phyloP scores from a whole-genome alignment of 2,329 filamentous ascomycete species.

The Epichloe sp. region DNA sequence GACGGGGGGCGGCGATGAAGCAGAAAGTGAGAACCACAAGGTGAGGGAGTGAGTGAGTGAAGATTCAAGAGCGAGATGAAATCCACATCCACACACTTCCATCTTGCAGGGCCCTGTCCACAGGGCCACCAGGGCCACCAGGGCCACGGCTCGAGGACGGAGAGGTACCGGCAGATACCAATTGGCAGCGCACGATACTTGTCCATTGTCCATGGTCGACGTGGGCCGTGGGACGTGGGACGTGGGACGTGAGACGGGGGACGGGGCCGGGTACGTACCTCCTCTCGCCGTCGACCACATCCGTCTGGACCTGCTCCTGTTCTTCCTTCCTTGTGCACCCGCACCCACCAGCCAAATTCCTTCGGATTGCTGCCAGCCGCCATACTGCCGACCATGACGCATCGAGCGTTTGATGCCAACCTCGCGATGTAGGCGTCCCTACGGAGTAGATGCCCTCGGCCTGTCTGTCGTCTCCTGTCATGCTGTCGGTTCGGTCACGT shows the following conservation, averaged over 20 bases:
- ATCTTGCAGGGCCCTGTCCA: neutral
- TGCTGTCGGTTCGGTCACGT: too few species aligned
- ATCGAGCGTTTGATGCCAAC: too few species aligned
- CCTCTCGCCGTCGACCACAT: neutral
- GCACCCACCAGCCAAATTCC: too few species aligned
- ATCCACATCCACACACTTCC: conserved; percentile 8
- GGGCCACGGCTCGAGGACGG: neutral
- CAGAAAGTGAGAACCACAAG: conserved; percentile 8
- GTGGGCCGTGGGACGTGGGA: too few species aligned
- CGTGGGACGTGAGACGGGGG: neutral
- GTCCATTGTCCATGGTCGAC: neutral
- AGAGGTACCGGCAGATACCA: neutral
- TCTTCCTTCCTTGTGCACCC: neutral
- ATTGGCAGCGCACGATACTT: neutral
- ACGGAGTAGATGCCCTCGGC: too few species aligned
- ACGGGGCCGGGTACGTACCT: neutral
- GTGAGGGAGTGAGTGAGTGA: conserved; percentile 11
- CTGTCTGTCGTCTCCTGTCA: too few species aligned
- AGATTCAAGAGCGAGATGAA: conserved; percentile 16
- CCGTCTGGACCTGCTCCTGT: neutral
- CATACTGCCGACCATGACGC: too few species aligned
- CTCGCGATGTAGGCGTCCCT: too few species aligned
- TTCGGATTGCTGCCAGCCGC: too few species aligned
- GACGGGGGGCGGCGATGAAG: neutral
- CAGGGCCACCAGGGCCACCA: too few species aligned